Evolutionary conservation across 2,329 filamentous ascomycete genomes (phyloP).

Genomic region (Tolypocladium inflatum): DNA sequence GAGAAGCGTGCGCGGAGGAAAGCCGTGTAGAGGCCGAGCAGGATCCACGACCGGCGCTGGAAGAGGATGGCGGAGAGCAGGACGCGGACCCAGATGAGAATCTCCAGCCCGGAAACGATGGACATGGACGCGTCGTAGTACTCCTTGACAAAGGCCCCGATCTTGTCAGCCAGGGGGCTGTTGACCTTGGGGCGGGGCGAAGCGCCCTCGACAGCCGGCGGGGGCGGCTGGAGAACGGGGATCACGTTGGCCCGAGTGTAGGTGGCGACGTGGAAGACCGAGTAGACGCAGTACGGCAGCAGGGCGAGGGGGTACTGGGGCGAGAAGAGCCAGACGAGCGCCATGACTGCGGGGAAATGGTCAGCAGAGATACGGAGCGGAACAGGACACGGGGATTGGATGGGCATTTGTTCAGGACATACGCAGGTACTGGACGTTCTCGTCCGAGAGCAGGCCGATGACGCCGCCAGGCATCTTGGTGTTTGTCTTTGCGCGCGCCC

Average conservation of each 20-base stretch:
- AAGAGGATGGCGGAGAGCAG: conserved; percentile 76
- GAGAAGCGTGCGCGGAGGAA: conserved; percentile 87
- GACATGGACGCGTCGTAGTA: conserved; percentile 98
- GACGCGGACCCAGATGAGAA: conserved; percentile 77
- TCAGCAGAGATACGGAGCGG: conserved; percentile 5
- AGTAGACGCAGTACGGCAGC: conserved; percentile 93
- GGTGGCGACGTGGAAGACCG: conserved; percentile 94
- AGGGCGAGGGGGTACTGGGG: conserved; percentile 85
- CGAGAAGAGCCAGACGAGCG: conserved; percentile 86
- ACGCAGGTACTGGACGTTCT: conserved; percentile 98
- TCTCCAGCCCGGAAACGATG: conserved; percentile 80
- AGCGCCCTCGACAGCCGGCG: conserved; percentile 43
- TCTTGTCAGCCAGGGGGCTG: conserved; percentile 65
- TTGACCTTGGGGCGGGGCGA: conserved; percentile 41
- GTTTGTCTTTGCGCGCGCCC: conserved; percentile 70
- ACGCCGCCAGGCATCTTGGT: conserved; percentile 49
- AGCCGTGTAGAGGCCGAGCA: conserved; percentile 74
- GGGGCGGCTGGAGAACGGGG: conserved; percentile 68
- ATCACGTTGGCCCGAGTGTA: conserved; percentile 92
- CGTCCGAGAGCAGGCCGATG: conserved; percentile 66
- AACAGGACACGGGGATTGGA: background rate
- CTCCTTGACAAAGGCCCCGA: conserved; percentile 90
- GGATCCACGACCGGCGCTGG: conserved; percentile 82
- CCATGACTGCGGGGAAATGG: conserved; percentile 56
- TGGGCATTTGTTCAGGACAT: conserved; percentile 24